phyloP scores from a whole-genome alignment of 441 rosid genomes.

The Breynia disticha region DNA sequence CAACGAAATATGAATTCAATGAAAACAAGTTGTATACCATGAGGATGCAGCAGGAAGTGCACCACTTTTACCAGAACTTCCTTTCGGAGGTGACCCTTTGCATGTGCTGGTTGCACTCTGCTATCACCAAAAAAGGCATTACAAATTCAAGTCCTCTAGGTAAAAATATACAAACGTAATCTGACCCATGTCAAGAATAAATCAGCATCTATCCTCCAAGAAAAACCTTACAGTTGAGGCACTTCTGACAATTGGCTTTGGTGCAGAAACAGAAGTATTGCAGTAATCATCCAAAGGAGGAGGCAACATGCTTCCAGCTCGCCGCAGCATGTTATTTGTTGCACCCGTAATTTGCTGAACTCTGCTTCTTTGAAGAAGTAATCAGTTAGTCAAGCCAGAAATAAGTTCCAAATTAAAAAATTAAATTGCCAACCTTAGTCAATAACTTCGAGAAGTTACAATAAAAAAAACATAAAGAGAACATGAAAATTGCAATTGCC shows the following conservation, averaged over 20 bases:
- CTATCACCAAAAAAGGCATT: conserved; percentile 10
- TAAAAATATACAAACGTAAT: neutral
- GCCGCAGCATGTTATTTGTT: conserved; percentile 33
- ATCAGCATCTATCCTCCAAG: neutral
- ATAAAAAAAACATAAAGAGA: too few relatives aligned
- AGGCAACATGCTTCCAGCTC: conserved; percentile 50
- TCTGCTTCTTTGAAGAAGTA: conserved; percentile 36
- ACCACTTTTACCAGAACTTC: conserved; percentile 45
- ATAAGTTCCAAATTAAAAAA: neutral
- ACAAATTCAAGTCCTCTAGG: neutral
- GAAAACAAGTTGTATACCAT: conserved; percentile 38
- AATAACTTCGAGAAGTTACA: too few relatives aligned
- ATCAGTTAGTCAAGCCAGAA: conserved; percentile 13
- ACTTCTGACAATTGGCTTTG: conserved; percentile 37
- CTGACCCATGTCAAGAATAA: neutral
- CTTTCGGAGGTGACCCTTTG: conserved; percentile 74
- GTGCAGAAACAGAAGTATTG: conserved; percentile 28
- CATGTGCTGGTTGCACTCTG: conserved; percentile 38
- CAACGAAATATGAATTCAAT: neutral
- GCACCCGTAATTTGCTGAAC: conserved; percentile 57
- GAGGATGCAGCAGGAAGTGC: conserved; percentile 90
- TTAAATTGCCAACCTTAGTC: neutral
- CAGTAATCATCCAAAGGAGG: conserved; percentile 50
- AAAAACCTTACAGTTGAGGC: conserved; percentile 36
- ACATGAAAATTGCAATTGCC: too few relatives aligned